These are phyloP conservation scores for Sporothrix pseudoabietina DNA, from an alignment of 2,329 filamentous ascomycete genomes.

Conservation along the genomic window DNA sequence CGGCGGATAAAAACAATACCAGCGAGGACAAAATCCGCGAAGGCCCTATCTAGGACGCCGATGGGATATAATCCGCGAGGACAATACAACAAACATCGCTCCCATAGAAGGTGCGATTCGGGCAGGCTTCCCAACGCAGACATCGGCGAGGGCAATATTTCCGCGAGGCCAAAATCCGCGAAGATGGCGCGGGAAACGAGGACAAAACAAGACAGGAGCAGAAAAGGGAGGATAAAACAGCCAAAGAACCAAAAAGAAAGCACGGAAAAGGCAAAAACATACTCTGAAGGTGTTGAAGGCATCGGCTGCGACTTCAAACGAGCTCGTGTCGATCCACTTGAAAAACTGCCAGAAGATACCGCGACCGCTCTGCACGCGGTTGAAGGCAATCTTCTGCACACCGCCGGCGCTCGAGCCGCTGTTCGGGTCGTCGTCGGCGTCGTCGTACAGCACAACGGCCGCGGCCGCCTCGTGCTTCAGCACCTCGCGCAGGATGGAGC, in stretches of 20 bases:
- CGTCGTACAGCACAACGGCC: constrained; percentile 89
- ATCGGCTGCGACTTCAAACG: constrained; percentile 95
- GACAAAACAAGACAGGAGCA: too few relatives aligned
- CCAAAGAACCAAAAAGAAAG: background rate
- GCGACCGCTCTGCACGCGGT: constrained; percentile 71
- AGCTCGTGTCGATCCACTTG: constrained; percentile 93
- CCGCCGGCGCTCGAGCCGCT: constrained; percentile 71
- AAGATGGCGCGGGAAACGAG: too few relatives aligned
- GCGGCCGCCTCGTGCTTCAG: constrained; percentile 88
- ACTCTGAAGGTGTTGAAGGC: constrained; percentile 97
- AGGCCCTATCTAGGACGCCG: too few relatives aligned
- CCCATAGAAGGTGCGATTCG: too few relatives aligned
- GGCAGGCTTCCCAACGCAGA: too few relatives aligned
- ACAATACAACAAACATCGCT: too few relatives aligned
- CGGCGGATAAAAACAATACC: too few relatives aligned
- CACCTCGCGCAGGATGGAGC: constrained; percentile 84
- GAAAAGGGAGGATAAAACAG: background rate
- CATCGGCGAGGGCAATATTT: too few relatives aligned
- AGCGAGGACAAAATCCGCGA: too few relatives aligned
- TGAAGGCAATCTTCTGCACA: constrained; percentile 74
- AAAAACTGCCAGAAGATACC: constrained; percentile 98
- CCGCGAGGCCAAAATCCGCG: too few relatives aligned
- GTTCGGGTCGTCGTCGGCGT: constrained; percentile 62
- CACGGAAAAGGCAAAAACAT: constrained; percentile 40
- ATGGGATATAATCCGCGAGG: too few relatives aligned